Evolutionary conservation across 352 stramenopile genomes (phyloP), one percentile per base, ranked within the genome.

Genomic region (Globisporangium cederbergense): DNA sequence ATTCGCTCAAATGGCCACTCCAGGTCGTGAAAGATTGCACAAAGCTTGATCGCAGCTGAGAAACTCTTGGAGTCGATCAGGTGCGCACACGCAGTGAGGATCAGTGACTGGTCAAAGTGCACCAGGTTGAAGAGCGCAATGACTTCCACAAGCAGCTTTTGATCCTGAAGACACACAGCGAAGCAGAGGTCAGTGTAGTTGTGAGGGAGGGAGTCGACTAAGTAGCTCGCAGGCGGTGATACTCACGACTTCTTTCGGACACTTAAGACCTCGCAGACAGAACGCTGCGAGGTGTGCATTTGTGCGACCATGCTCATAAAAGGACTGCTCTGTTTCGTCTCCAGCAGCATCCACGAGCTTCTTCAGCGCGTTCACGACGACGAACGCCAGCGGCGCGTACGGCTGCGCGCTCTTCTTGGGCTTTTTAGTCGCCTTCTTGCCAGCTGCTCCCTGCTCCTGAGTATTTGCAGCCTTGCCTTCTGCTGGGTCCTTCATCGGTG

Each of bases 71-170:
- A 74, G 0, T 32, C 58, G 3, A 86, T 45, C 11, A 88, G 52
- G n/a, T 70, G 54, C 1, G 61, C 54, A 11, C 74, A 66, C 0
- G 74, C 58, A 1, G 57, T 42, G 0, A 61, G 57, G 10, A 89
- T 58, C n/a, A 74, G 49, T 3, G 36, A 10, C 0, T 16, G 7
- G 22, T 76, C 62, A 4, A 84, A 65, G 30, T 77, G 65, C 4
- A 61, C 71, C n/a, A 86, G 73, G 8, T 72, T 46, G 54, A 89
- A 91, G 16, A 91, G 62, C 3, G 85, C 76, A 20, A 91, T 6
- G 20, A 91, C 30, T 42, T 88, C 81, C 14, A 87, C 78, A 2
- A 91, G 45, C 38, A 91, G 62, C 22, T 89, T 91, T 2, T 60
- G 65, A 25, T 91, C 79, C 77, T 83, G 45, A 64, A 22, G 4